A percentile compares a stretch with the other conserved stretches of the same genome.
Evolutionary conservation across 495 filamentous ascomycete species (phyloP).

Genomic region (Penicillium soppii): DNA sequence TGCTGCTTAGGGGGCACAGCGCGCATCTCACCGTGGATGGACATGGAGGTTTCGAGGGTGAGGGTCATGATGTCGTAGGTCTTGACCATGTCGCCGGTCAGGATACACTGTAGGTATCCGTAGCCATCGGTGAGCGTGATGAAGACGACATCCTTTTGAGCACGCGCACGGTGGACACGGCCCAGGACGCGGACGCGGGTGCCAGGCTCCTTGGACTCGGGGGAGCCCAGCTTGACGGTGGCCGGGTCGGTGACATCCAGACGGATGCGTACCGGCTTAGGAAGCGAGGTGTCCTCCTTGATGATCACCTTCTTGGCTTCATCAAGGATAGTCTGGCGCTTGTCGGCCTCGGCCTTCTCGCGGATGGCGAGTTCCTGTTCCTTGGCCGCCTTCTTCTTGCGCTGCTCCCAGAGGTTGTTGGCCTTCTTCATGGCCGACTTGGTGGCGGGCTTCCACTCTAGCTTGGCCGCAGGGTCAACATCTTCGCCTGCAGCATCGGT

Average conservation of each 20-base stretch:
- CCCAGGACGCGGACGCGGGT: slow-evolving; percentile 82
- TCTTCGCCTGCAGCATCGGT: slow-evolving; percentile 63
- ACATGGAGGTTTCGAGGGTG: slow-evolving; percentile 84
- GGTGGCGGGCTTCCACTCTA: slow-evolving; percentile 77
- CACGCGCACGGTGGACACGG: slow-evolving; percentile 78
- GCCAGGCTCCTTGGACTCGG: slow-evolving; percentile 56
- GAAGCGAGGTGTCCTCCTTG: slow-evolving; percentile 75
- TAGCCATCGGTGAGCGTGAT: slow-evolving; percentile 86
- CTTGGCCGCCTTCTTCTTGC: slow-evolving; percentile 77
- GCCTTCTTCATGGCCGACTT: slow-evolving; percentile 85
- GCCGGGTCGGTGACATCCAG: slow-evolving; percentile 62
- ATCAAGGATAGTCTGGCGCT: slow-evolving; percentile 65
- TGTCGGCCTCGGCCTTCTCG: slow-evolving; percentile 71
- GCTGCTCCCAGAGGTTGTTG: slow-evolving; percentile 64
- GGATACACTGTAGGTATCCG: slow-evolving; percentile 83
- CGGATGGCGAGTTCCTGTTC: slow-evolving; percentile 64
- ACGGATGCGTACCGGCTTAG: slow-evolving; percentile 72
- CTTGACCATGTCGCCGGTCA: slow-evolving; percentile 81
- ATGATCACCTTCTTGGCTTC: slow-evolving; percentile 87
- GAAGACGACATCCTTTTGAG: slow-evolving; percentile 87
- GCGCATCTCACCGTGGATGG: slow-evolving; percentile 84
- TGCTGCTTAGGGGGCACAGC: slow-evolving; percentile 75
- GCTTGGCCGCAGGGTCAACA: slow-evolving; percentile 42
- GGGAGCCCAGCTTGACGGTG: slow-evolving; percentile 59
- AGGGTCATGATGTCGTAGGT: slow-evolving; percentile 90